These are phyloP conservation scores for Arabidopsis arenosa DNA, from an alignment of 345 rosid species.

Conservation along the genomic window DNA sequence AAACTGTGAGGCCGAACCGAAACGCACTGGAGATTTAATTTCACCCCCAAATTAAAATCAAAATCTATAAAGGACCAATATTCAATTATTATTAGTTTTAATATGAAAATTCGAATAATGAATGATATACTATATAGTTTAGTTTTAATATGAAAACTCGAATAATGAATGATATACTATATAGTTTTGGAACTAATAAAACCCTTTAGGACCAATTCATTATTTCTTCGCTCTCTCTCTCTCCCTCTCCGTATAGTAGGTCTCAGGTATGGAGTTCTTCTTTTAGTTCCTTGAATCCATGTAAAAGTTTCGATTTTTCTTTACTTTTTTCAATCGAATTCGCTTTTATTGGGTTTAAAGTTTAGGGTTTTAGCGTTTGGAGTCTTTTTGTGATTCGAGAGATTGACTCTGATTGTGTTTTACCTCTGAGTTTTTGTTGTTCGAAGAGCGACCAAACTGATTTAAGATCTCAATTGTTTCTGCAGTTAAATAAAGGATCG, in stretches of 20 bases:
- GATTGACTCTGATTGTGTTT: too few relatives aligned
- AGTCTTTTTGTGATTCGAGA: background rate
- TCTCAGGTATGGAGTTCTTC: conserved; percentile 39
- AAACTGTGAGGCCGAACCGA: conserved; percentile 34
- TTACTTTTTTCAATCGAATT: background rate
- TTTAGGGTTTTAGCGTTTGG: conserved; percentile 18
- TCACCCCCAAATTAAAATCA: background rate
- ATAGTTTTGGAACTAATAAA: conserved; percentile 15
- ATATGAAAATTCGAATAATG: background rate
- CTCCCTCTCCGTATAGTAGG: background rate
- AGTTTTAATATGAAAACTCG: background rate
- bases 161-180: background rate
- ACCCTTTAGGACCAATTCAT: background rate
- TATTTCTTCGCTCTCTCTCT: conserved; percentile 4
- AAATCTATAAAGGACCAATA: conserved; percentile 11
- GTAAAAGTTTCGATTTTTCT: conserved; percentile 12
- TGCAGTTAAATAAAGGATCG: background rate
- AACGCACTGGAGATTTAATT: conserved; percentile 19
- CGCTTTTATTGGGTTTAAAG: background rate
- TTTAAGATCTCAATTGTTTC: conserved; percentile 29
- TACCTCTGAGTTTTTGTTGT: too few relatives aligned
- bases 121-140: conserved; percentile 6
- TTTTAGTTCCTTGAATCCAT: conserved; percentile 4
- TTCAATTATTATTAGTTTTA: background rate
- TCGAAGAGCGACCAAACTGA: conserved; percentile 5